Conservation (phyloP, 768 basidiomycete species). For the Trametes gibbosa region DNA sequence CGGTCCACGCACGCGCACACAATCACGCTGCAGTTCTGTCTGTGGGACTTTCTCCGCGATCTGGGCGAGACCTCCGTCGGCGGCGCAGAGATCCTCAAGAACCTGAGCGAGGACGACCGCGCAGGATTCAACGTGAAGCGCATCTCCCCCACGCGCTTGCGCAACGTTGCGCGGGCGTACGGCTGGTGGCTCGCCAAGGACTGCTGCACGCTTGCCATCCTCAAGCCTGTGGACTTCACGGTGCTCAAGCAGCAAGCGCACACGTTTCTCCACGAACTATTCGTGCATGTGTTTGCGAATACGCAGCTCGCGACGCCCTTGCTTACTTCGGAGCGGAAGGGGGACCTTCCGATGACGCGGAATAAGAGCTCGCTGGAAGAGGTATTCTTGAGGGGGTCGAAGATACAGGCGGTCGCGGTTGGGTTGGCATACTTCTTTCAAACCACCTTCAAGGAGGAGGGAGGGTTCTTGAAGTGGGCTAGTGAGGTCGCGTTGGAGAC, state of each 20-base stretch:
- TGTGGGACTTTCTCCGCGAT: slow-evolving; percentile 96
- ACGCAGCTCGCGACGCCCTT: slow-evolving; percentile 75
- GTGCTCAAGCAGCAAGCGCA: slow-evolving; percentile 59
- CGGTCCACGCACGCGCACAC: slow-evolving; percentile 76
- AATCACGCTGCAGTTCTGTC: slow-evolving; percentile 89
- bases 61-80: slow-evolving; percentile 83
- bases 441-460: slow-evolving; percentile 39
- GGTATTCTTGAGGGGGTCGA: slow-evolving; percentile 72
- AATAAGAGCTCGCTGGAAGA: slow-evolving; percentile 69
- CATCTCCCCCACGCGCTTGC: slow-evolving; percentile 55
- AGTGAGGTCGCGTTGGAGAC: slow-evolving; percentile 66
- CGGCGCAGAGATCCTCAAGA: slow-evolving; percentile 74
- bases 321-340: slow-evolving; percentile 30
- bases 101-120: slow-evolving; percentile 44
- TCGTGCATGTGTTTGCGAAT: slow-evolving; percentile 66
- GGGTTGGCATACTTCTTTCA: slow-evolving; percentile 75
- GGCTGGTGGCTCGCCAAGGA: slow-evolving; percentile 95
- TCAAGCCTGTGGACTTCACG: slow-evolving; percentile 94
- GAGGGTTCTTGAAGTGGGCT: slow-evolving; percentile 61
- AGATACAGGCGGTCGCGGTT: slow-evolving; percentile 62
- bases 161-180: slow-evolving; percentile 80
- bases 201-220: slow-evolving; percentile 64
- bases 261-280: slow-evolving; percentile 67
- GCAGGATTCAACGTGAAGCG: slow-evolving; percentile 43
- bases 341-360: slow-evolving; percentile 41